Evolutionary conservation across 768 basidiomycete species (phyloP).

Genomic region (Cystofilobasidium capitatum): DNA sequence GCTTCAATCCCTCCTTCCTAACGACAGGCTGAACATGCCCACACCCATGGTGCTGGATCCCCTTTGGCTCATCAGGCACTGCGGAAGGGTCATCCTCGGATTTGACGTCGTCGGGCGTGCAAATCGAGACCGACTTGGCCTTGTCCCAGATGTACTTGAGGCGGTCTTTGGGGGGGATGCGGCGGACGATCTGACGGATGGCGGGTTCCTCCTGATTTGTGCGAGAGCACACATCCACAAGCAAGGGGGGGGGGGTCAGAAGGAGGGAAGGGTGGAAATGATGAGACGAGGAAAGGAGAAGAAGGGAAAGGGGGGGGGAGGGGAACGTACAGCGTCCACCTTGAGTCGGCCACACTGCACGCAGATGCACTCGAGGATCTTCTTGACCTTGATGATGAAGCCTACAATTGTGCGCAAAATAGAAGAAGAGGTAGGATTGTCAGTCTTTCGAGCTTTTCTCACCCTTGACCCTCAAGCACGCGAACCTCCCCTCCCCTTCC

Average conservation of each 20-base stretch:
- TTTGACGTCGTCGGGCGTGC: slow-evolving; percentile 74
- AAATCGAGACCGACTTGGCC: slow-evolving; percentile 54
- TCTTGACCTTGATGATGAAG: slow-evolving; percentile 98
- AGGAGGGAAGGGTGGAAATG: slow-evolving; percentile 46
- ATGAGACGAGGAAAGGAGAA: slow-evolving; percentile 51
- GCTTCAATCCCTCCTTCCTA: slow-evolving; percentile 87
- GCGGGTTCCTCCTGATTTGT: slow-evolving; percentile 33
- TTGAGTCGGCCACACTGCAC: slow-evolving; percentile 97
- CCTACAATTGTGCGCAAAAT: slow-evolving; percentile 46
- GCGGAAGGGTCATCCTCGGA: slow-evolving; percentile 55
- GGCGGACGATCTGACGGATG: slow-evolving; percentile 31
- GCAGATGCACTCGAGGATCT: slow-evolving; percentile 97
- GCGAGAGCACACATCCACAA: neutral
- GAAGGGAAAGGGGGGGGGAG: slow-evolving; percentile 29
- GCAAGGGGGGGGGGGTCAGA: neutral
- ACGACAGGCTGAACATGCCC: slow-evolving; percentile 82
- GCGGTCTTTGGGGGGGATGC: slow-evolving; percentile 39
- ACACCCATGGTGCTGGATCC: slow-evolving; percentile 71
- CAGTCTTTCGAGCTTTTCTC: neutral
- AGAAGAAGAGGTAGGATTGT: neutral
- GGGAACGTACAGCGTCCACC: slow-evolving; percentile 86
- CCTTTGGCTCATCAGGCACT: slow-evolving; percentile 48
- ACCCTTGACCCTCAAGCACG: neutral
- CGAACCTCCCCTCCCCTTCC: too few relatives aligned
- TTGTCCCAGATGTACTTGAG: slow-evolving; percentile 38